Evolutionary conservation across 2,329 filamentous ascomycete species (phyloP).

Genomic region (Botryotinia globosa): DNA sequence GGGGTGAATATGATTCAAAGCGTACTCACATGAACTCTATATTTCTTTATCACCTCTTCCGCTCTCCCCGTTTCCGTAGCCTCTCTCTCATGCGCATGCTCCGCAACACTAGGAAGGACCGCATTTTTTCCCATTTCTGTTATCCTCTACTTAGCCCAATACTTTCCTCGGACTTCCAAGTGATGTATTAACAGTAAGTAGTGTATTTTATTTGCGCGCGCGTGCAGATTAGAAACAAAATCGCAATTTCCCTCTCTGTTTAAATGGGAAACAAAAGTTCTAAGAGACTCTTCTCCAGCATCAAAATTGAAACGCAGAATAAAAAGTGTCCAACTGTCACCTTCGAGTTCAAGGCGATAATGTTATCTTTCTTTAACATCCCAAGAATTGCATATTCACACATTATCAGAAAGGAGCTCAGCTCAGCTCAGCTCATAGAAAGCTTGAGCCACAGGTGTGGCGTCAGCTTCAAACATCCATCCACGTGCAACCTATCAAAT

Average conservation of each 20-base stretch:
- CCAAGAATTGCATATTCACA: not conserved
- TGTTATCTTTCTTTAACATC: not conserved
- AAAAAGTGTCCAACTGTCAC: not conserved
- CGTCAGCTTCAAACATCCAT: not conserved
- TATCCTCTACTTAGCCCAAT: not conserved
- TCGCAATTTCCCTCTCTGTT: not conserved
- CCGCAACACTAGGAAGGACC: constrained; percentile 16
- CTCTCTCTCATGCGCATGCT: not conserved
- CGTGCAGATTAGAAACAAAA: not conserved
- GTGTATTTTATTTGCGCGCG: not conserved
- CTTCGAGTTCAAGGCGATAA: not conserved
- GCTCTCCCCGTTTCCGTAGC: not conserved
- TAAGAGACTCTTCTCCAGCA: not conserved
- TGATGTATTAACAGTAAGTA: not conserved
- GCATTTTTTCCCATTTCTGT: not conserved
- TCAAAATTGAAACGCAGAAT: not conserved
- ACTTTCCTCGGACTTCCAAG: not conserved
- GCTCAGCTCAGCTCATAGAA: constrained; percentile 6
- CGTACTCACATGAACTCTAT: constrained; percentile 54
- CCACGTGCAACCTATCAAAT: not conserved
- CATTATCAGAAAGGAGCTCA: constrained; percentile 3
- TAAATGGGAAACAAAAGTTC: not conserved
- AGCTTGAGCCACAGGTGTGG: not conserved
- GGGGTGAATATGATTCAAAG: not conserved
- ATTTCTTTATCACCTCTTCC: constrained; percentile 44